Conservation (phyloP, 2,329 filamentous ascomycete genomes). For the Fusarium brevicatenulatum region DNA sequence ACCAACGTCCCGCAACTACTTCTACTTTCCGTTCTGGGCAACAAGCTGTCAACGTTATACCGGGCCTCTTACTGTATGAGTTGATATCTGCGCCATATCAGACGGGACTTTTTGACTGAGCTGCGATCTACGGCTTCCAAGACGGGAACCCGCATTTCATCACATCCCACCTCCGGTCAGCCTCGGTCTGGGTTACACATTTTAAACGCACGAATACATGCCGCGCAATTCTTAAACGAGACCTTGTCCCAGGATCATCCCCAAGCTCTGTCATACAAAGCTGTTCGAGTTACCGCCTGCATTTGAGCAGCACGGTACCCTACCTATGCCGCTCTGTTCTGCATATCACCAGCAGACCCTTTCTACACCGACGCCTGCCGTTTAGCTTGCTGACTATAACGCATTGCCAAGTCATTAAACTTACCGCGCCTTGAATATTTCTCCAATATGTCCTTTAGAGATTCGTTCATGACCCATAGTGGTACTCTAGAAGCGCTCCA, state of each 20-base stretch:
- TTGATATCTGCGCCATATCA: slow-evolving; percentile 25
- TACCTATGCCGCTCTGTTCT: slow-evolving; percentile 31
- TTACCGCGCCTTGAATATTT: not conserved
- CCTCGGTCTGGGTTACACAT: slow-evolving; percentile 24
- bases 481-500: slow-evolving; percentile 41
- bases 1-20: slow-evolving; percentile 6
- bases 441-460: slow-evolving; percentile 38
- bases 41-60: slow-evolving; percentile 11
- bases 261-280: slow-evolving; percentile 15
- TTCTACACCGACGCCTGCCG: slow-evolving; percentile 20
- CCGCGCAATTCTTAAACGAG: slow-evolving; percentile 25
- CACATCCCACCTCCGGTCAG: slow-evolving; percentile 9
- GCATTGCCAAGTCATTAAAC: not conserved
- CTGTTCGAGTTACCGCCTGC: slow-evolving; percentile 13
- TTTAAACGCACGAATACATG: slow-evolving; percentile 19
- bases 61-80: slow-evolving; percentile 13
- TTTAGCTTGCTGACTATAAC: slow-evolving; percentile 17
- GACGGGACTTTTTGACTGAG: slow-evolving; percentile 27
- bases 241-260: slow-evolving; percentile 10
- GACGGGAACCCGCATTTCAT: slow-evolving; percentile 37
- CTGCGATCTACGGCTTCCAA: slow-evolving; percentile 25
- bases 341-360: slow-evolving; percentile 17
- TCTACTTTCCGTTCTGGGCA: slow-evolving; percentile 34
- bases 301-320: slow-evolving; percentile 9
- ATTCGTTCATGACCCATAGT: slow-evolving; percentile 41